Conservation (phyloP, 2,329 filamentous ascomycete genomes). For the Colletotrichum tanaceti region DNA sequence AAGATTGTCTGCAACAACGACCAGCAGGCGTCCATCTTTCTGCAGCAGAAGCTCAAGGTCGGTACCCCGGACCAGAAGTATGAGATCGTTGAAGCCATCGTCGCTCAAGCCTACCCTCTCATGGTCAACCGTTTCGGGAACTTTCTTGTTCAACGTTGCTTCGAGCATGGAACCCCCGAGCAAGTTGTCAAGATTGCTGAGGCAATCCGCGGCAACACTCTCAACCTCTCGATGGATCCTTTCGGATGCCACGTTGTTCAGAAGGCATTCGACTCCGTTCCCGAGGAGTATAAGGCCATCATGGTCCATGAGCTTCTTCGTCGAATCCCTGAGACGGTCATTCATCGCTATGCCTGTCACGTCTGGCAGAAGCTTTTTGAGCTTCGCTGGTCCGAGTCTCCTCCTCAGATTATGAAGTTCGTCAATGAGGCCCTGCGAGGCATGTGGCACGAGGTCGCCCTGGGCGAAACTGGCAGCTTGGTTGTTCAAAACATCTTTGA, state of each 20-base stretch:
- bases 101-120: constrained; percentile 90
- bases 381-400: constrained; percentile 92
- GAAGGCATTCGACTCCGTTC: constrained; percentile 97
- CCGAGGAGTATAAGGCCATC: constrained; percentile 96
- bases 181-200: constrained; percentile 96
- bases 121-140: constrained; percentile 99
- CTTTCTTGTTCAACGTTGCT: constrained; percentile 97
- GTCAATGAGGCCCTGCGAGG: constrained; percentile 94
- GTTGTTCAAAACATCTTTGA: constrained; percentile 99
- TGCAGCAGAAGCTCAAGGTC: constrained; percentile 98
- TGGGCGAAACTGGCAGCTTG: constrained; percentile 96
- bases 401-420: constrained; percentile 97
- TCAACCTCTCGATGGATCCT: constrained; percentile 96
- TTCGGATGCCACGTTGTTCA: constrained; percentile 99
- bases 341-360: constrained; percentile 98
- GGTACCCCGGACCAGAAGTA: constrained; percentile 95
- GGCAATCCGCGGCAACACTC: constrained; percentile 91
- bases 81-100: constrained; percentile 96
- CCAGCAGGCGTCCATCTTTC: constrained; percentile 97
- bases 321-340: constrained; percentile 95
- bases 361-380: constrained; percentile 99
- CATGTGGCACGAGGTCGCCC: constrained; percentile 99
- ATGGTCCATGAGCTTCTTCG: constrained; percentile 99
- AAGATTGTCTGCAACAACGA: constrained; percentile 99
- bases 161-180: constrained; percentile 95